Conservation (phyloP, 352 stramenopile genomes). For the Thalassiosira sp. region DNA sequence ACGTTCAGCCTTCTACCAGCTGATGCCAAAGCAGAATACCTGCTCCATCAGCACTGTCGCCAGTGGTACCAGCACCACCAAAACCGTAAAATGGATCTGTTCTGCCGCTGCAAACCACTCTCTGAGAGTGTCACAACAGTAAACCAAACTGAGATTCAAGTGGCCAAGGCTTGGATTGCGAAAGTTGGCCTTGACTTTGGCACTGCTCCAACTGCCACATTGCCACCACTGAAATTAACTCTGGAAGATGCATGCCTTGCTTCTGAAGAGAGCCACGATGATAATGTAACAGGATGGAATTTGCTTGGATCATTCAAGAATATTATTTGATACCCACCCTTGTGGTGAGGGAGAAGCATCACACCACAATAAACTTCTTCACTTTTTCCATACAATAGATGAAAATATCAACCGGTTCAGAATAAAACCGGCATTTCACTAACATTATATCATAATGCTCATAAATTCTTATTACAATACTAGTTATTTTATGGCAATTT, state of each 20-base stretch:
- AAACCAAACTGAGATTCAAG: conserved; percentile 57
- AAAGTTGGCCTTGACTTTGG: conserved; percentile 46
- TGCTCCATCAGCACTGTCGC: conserved; percentile 70
- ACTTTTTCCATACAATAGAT: background rate
- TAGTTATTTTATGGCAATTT: too few species aligned
- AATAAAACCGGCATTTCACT: too few species aligned
- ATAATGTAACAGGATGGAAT: conserved; percentile 38
- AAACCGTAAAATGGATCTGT: conserved; percentile 59
- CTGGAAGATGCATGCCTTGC: conserved; percentile 58
- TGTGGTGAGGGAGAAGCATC: background rate
- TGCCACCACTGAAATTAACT: conserved; percentile 64
- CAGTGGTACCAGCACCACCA: conserved; percentile 45
- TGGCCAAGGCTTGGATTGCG: conserved; percentile 41
- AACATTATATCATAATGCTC: too few species aligned
- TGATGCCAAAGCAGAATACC: conserved; percentile 63
- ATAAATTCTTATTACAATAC: too few species aligned
- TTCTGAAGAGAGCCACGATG: conserved; percentile 24
- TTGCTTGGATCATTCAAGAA: conserved; percentile 6
- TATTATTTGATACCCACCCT: background rate
- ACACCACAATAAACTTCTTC: background rate
- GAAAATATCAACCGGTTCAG: too few species aligned
- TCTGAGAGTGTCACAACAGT: conserved; percentile 44
- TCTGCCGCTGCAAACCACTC: conserved; percentile 76
- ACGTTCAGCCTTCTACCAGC: conserved; percentile 47
- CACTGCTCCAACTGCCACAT: conserved; percentile 25